These are phyloP conservation scores for Heracleum sosnowskyi DNA, from an alignment of 129 eudicot species.

Conservation along the genomic window DNA sequence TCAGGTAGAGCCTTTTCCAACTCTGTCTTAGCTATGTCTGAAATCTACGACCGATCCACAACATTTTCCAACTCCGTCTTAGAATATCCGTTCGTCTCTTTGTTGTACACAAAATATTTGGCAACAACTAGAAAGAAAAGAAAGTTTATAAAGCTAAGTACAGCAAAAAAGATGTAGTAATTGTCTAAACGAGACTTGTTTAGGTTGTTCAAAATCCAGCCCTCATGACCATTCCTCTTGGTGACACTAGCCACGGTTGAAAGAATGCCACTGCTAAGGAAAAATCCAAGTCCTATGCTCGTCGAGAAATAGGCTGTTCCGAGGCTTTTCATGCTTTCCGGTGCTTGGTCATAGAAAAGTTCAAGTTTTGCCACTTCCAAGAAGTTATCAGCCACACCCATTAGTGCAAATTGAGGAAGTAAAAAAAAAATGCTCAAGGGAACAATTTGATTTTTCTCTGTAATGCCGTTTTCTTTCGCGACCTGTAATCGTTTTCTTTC, in stretches of 20 bases:
- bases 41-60: neutral
- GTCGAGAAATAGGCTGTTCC: slow-evolving; percentile 52
- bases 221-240: slow-evolving; percentile 35
- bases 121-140: slow-evolving; percentile 41
- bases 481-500: slow-evolving; percentile 45
- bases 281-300: slow-evolving; percentile 52
- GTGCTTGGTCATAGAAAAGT: slow-evolving; percentile 80
- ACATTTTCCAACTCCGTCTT: neutral
- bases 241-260: slow-evolving; percentile 49
- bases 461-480: slow-evolving; percentile 29
- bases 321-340: slow-evolving; percentile 76
- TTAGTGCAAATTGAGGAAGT: slow-evolving; percentile 49
- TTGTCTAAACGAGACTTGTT: slow-evolving; percentile 48
- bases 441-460: slow-evolving; percentile 27
- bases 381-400: slow-evolving; percentile 57
- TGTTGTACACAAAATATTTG: slow-evolving; percentile 37
- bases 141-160: slow-evolving; percentile 44
- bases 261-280: slow-evolving; percentile 46
- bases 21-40: neutral
- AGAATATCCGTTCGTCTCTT: neutral
- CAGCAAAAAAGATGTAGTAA: slow-evolving; percentile 48
- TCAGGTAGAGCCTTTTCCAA: neutral
- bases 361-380: slow-evolving; percentile 61
- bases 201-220: slow-evolving; percentile 59
- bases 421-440: slow-evolving; percentile 59